Base-by-base conservation (phyloP, 2,329 filamentous ascomycete genomes). In the Epichloe sylvatica region DNA sequence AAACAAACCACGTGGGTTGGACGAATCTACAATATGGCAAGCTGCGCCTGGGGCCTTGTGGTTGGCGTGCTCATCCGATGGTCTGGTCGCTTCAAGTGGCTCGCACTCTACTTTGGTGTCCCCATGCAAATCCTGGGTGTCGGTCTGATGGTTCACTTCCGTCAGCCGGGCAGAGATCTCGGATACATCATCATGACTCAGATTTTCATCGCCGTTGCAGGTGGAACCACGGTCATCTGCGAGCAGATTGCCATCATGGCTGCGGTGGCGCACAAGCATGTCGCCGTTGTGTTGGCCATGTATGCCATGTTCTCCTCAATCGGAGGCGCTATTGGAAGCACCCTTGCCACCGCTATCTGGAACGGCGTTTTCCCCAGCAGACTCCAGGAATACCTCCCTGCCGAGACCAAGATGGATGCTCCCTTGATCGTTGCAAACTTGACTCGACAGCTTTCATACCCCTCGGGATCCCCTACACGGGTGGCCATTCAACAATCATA, bases 221-320 rank as follows among this genome's bases (percentile, higher is more conserved):
- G 70, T 30, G 73, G 71, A 51, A 74, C 77, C 61, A 76, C 76
- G 56, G 76, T 75, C 12, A 55, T 76, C 17, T 69, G 70, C 49
- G 66, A 76, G 54, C 73, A 82, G 52, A 73, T 83, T 55, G 75
- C 77, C 5, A 72, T 81, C 39, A 75, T 81, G 62, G 69, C 74
- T 0, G 70, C 74, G 3, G 72, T 74, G 15, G 71, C 71, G 51
- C 76, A 78, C 46, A 69, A 75, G 47, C 70, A 77, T 40, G 67
- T 79, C 5, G 75, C 77, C 25, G 70, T 70, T 4, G 68, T 65
- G 2, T 64, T 76, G 19, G 70, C 72, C 0, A 57, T 74, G 19
- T 58, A 75, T 1, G 67, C 67, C n/a, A 66, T 73, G 7, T 64
- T 67, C 7, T 70, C 67, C 33, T 68, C 67, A 11, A 60, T 72